phyloP scores from a whole-genome alignment of 2,329 filamentous ascomycete genomes.

The Epichloe aotearoae region DNA sequence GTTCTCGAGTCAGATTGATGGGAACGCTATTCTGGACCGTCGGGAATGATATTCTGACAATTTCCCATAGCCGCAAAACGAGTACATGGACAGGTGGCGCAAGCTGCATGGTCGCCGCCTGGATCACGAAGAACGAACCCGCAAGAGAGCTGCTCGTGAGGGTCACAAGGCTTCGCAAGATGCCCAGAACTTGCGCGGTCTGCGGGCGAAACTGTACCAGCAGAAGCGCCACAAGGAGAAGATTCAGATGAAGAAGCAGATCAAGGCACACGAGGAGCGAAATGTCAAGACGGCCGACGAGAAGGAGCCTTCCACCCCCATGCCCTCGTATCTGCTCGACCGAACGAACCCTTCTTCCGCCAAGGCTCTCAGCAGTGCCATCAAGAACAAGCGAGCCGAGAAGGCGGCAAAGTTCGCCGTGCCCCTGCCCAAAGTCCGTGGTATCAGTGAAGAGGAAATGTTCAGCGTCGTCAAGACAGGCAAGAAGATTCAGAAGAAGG shows the following conservation, averaged over 20 bases:
- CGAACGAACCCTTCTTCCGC: slow-evolving; percentile 46
- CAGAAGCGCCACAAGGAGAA: slow-evolving; percentile 94
- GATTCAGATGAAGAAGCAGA: slow-evolving; percentile 92
- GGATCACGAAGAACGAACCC: slow-evolving; percentile 76
- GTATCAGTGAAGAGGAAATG: slow-evolving; percentile 89
- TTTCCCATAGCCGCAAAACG: slow-evolving; percentile 58
- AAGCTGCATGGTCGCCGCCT: slow-evolving; percentile 38
- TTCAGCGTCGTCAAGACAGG: slow-evolving; percentile 95
- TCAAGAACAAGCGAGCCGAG: slow-evolving; percentile 91
- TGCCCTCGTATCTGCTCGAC: slow-evolving; percentile 90
- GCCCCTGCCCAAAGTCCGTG: slow-evolving; percentile 84
- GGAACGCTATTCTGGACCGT: background rate
- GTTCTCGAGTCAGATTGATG: too few species aligned
- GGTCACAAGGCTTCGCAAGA: slow-evolving; percentile 78
- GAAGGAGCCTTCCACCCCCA: slow-evolving; percentile 66
- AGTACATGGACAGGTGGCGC: slow-evolving; percentile 62
- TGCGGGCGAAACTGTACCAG: slow-evolving; percentile 85
- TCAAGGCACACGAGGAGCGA: slow-evolving; percentile 90
- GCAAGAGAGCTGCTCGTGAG: slow-evolving; percentile 81
- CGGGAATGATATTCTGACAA: background rate
- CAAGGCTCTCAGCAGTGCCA: slow-evolving; percentile 66
- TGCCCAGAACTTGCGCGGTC: slow-evolving; percentile 83
- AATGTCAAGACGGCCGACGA: slow-evolving; percentile 81
- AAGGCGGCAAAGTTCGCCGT: slow-evolving; percentile 91
- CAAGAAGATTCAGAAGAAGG: slow-evolving; percentile 85